Evolutionary conservation across 129 eudicot genomes (phyloP), one percentile per base, ranked within the genome.

Genomic region (Pseudognaphalium luteoalbum): DNA sequence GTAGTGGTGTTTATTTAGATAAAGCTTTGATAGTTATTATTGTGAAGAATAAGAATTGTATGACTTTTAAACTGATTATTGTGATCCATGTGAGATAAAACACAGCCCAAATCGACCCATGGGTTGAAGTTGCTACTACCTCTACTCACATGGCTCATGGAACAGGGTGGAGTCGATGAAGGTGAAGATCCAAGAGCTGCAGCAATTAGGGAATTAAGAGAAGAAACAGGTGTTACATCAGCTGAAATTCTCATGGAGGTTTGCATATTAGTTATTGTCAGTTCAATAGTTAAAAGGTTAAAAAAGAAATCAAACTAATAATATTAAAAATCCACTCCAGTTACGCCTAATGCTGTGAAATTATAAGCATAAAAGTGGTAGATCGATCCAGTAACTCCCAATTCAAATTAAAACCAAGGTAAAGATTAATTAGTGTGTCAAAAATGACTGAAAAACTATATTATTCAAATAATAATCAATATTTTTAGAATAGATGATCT

Each of bases 201-300:
- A 68, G 99, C 97, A 30, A 68, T 91, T 68, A 86, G 99, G 84
- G 99, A 94, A 84, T 78, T 91, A 61, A 83, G 89, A 87, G 99
- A 94, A 87, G 99, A 94, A 84, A 94, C 99, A 28, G 99, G 99
- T 67, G 96, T 94, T 76, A 87, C 96, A 25, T 91, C 97, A 34
- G 98, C 93, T 30, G 96, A 94, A 76, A 70, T 87, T 75, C 79
- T 94, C 66, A 96, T 90, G 34, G 97, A 94, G 99, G 99, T 93
- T 56, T 70, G 82, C 44, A 52, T 80, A n/a, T 15, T 56, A 3
- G 33, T n/a, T 68, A 54, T 32, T 20, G 72, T 68, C 70, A 29
- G 35, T 66, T 54, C 21, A 47, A 73, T 78, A 39, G 29, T 11
- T 29, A 37, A 25, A 3, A 28, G 20, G 3, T 20, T 57, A 6